Base-by-base conservation (phyloP, 192 early-diverging fungal genomes). In the Rhizoclosmatium sp. region DNA sequence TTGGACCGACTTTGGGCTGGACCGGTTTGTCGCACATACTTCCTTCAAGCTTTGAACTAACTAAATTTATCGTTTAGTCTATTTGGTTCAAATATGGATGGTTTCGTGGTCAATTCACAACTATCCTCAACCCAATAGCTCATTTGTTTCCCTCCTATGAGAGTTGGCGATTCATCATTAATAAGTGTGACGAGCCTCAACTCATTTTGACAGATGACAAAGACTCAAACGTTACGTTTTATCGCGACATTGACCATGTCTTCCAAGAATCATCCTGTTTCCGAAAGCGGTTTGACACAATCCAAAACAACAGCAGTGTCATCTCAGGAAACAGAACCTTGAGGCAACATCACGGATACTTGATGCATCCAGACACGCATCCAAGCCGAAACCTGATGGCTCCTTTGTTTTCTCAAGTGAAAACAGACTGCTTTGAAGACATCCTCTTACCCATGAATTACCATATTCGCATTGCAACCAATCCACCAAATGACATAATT, bases 351-450 rank as follows among this genome's bases (percentile, higher is more conserved):
- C 72, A 75, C 45, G 72, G 72, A 1, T 75, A 59, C 59, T 49
- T 75, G 12, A 19, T 62, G 44, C 12, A 45, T 3, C 72, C 72
- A 39, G 39, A 39, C 45, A 62, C 59, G n/a, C 44, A 44, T 46
- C n/a, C 39, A 19, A 39, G 7, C 9, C 19, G 62, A 45, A 45
- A 42, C 4, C 9, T 12, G 16, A 21, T 10, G 21, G 58, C 58
- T 14, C 72, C 72, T n/a, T 16, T 75, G 12, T 75, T 75, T 62
- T 62, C 72, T 5, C 72, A 75, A 45, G 12, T 19, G 5, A 75
- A 59, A 62, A 5, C 39, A 14, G 9, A 7, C 7, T 75, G 72
- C 47, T 75, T 62, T 39, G 4, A 4, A 7, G 72, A 75, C 44
- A 62, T 75, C 19, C 14, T 62, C 7, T 62, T 75, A 12, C 72